Evolutionary conservation across 805 yeast species (phyloP).

Genomic region (Kurtzmaniella cleridarum): DNA sequence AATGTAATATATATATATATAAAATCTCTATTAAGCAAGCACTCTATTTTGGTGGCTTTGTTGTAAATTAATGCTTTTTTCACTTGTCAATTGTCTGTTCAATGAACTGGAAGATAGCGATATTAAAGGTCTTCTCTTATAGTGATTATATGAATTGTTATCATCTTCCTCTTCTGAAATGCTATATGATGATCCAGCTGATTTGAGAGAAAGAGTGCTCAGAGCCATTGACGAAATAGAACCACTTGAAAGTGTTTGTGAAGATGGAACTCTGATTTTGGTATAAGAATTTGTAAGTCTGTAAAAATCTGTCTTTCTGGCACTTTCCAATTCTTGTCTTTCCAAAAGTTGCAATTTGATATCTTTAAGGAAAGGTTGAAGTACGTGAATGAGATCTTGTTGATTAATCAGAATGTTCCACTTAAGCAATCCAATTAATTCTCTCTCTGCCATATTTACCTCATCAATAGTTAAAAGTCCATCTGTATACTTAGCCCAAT

Average conservation of each 20-base stretch:
- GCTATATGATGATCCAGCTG: conserved; percentile 9
- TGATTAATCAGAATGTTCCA: conserved; percentile 78
- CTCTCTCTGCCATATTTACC: conserved; percentile 88
- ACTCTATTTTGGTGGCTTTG: too few species aligned
- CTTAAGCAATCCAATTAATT: conserved; percentile 71
- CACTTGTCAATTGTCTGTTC: conserved; percentile 1
- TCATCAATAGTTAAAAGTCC: conserved; percentile 74
- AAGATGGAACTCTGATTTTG: conserved; percentile 5
- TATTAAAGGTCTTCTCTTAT: conserved; percentile 1
- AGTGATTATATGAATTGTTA: conserved; percentile 1
- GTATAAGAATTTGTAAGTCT: conserved; percentile 19
- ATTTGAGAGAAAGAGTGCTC: conserved; percentile 9
- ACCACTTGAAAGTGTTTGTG: conserved; percentile 6
- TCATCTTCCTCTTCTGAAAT: conserved; percentile 6
- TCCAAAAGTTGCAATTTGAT: conserved; percentile 51
- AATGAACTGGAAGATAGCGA: conserved; percentile 1
- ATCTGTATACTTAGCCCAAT: conserved; percentile 91
- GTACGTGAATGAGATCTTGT: conserved; percentile 61
- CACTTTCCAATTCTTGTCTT: conserved; percentile 20
- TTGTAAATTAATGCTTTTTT: too few species aligned
- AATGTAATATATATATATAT: too few species aligned
- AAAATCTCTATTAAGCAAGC: too few species aligned
- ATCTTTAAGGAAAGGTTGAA: conserved; percentile 71
- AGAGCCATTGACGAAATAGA: conserved; percentile 9
- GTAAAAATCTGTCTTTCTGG: conserved; percentile 25